phyloP scores from a whole-genome alignment of 2,329 filamentous ascomycete species.

The Aspergillus sp. region DNA sequence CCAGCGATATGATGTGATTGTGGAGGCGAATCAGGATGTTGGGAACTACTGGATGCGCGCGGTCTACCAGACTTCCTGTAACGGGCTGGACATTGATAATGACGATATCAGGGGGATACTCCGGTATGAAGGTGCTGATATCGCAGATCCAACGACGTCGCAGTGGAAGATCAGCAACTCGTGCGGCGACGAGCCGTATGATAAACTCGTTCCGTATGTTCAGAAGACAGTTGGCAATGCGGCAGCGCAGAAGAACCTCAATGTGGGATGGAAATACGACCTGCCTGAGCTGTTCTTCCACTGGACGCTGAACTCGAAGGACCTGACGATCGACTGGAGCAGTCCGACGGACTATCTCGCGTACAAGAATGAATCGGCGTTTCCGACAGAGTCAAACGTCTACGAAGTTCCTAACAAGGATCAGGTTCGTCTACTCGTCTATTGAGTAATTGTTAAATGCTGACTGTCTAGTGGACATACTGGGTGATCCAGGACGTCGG shows the following conservation, averaged over 20 bases:
- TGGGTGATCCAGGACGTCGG: conserved; percentile 15
- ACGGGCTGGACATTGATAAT: conserved; percentile 38
- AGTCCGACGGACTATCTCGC: conserved; percentile 30
- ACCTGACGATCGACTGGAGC: conserved; percentile 32
- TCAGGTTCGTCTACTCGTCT: too few relatives aligned
- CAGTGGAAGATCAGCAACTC: conserved; percentile 20
- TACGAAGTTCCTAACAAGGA: too few relatives aligned
- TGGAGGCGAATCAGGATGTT: conserved; percentile 28
- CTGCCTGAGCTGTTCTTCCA: conserved; percentile 24
- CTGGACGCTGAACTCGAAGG: conserved; percentile 35
- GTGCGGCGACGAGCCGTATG: conserved; percentile 29
- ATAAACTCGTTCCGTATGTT: conserved; percentile 20
- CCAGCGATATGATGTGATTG: conserved; percentile 42
- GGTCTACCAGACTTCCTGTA: conserved; percentile 45
- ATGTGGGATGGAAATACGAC: not conserved
- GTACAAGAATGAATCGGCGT: conserved; percentile 16
- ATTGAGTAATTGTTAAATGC: too few relatives aligned
- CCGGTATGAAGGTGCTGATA: conserved; percentile 31
- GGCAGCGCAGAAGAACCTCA: conserved; percentile 7
- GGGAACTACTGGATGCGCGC: conserved; percentile 45
- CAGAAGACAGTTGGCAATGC: conserved; percentile 8
- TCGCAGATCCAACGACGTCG: conserved; percentile 18
- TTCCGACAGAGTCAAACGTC: not conserved
- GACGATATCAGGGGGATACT: conserved; percentile 53
- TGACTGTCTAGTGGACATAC: conserved; percentile 10